A percentile compares a stretch with the other conserved stretches of the same genome.
Evolutionary conservation across 2,329 filamentous ascomycete species (phyloP).

Genomic region (Ceratocystis variospora): DNA sequence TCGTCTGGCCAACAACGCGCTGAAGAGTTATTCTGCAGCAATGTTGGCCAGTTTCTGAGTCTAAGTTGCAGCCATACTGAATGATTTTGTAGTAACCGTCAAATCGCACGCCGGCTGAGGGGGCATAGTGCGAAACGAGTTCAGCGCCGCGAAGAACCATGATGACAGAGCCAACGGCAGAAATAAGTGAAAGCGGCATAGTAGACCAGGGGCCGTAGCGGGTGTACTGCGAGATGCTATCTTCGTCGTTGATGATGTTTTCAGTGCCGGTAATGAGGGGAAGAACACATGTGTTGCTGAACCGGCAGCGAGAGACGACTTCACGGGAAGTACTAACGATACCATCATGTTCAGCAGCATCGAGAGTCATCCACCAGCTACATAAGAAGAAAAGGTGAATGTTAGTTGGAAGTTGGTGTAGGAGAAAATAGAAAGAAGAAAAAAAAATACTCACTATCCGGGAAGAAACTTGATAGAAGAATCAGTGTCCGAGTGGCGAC

Average conservation of each 20-base stretch:
- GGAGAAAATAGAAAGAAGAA: background rate
- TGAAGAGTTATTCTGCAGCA: constrained; percentile 35
- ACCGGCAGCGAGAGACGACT: constrained; percentile 33
- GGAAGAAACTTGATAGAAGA: constrained; percentile 32
- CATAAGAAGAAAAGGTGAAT: background rate
- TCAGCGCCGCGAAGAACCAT: constrained; percentile 39
- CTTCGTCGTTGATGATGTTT: constrained; percentile 26
- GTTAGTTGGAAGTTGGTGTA: constrained; percentile 7
- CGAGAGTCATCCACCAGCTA: constrained; percentile 46
- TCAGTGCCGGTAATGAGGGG: constrained; percentile 40
- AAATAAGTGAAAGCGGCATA: constrained; percentile 37
- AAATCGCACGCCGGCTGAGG: constrained; percentile 40
- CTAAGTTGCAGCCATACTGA: constrained; percentile 34
- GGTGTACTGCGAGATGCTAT: constrained; percentile 30
- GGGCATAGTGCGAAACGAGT: constrained; percentile 39
- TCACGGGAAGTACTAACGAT: constrained; percentile 35
- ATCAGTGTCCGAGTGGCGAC: constrained; percentile 29
- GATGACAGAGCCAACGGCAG: constrained; percentile 35
- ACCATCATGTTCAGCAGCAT: constrained; percentile 42
- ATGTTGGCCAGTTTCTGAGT: constrained; percentile 30
- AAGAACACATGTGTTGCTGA: constrained; percentile 33
- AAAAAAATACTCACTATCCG: constrained; percentile 32
- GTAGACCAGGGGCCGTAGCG: constrained; percentile 32
- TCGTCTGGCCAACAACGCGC: constrained; percentile 30
- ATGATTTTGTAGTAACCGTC: constrained; percentile 43